A percentile compares a stretch with the other conserved stretches of the same genome.
Conservation (phyloP, 2,329 filamentous ascomycete genomes). For the Botrytis galanthina region DNA sequence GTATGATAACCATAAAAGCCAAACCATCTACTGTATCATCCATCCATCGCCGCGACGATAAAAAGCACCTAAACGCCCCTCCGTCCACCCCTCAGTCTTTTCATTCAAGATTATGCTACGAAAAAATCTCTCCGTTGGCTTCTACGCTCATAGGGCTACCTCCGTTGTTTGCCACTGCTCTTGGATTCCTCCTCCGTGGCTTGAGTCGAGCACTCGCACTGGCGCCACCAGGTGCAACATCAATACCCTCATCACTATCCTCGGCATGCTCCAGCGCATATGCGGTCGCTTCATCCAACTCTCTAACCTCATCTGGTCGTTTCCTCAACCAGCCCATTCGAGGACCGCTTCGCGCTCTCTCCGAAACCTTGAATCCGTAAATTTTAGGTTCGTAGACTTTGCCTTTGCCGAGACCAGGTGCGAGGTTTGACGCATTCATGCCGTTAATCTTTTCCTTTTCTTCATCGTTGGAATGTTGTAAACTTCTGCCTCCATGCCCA, state of each 20-base stretch:
- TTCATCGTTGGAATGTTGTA: conserved; percentile 45
- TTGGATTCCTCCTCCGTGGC: conserved; percentile 8
- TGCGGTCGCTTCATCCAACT: conserved; percentile 74
- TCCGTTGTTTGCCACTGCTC: conserved; percentile 23
- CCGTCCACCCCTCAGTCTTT: neutral
- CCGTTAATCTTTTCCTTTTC: conserved; percentile 69
- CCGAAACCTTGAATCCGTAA: conserved; percentile 93
- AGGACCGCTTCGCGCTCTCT: conserved; percentile 83
- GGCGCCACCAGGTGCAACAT: conserved; percentile 26
- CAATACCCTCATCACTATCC: conserved; percentile 53
- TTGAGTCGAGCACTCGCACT: conserved; percentile 16
- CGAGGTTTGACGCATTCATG: conserved; percentile 81
- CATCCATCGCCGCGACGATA: conserved; percentile 15
- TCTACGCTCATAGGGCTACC: conserved; percentile 40
- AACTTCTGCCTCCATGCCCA: conserved; percentile 37
- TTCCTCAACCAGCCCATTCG: conserved; percentile 95
- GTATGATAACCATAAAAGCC: conserved; percentile 12
- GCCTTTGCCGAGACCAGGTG: conserved; percentile 75
- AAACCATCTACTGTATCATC: conserved; percentile 14
- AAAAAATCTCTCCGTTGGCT: conserved; percentile 30
- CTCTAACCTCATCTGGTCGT: conserved; percentile 74
- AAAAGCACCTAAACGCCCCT: conserved; percentile 12
- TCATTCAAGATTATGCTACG: conserved; percentile 18
- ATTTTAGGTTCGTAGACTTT: conserved; percentile 94
- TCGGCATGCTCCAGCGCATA: conserved; percentile 55